Conservation (phyloP, 2,329 filamentous ascomycete species). For the Penicillium sp. region DNA sequence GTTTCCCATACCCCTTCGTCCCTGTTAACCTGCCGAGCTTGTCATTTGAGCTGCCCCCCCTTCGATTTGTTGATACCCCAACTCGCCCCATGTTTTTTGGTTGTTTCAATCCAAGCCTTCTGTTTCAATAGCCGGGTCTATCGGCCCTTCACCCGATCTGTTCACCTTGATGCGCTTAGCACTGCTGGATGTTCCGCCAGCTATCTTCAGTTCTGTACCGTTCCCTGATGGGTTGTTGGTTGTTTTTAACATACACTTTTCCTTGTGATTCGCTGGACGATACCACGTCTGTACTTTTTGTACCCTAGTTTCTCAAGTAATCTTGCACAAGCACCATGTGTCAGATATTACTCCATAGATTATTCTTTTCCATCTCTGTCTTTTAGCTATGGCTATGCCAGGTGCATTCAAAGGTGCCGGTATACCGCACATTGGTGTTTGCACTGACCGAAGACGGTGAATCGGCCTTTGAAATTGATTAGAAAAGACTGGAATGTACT, state of each 20-base stretch:
- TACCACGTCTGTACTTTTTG: not conserved
- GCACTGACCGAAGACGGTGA: not conserved
- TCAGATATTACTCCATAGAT: not conserved
- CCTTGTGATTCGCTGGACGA: not conserved
- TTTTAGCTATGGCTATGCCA: not conserved
- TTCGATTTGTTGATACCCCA: constrained; percentile 26
- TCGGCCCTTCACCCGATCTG: not conserved
- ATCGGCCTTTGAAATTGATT: not conserved
- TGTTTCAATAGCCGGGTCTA: constrained; percentile 12
- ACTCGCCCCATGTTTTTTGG: constrained; percentile 17
- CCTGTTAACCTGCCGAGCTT: constrained; percentile 7
- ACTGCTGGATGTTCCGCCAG: not conserved
- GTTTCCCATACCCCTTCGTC: constrained; percentile 5
- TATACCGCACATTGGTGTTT: not conserved
- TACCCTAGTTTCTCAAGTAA: not conserved
- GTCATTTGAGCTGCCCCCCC: constrained; percentile 4
- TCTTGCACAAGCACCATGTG: not conserved
- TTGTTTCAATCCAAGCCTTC: constrained; percentile 11
- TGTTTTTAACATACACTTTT: not conserved
- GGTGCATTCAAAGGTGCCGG: not conserved
- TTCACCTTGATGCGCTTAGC: not conserved
- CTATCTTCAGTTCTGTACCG: not conserved
- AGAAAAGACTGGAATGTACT: not conserved
- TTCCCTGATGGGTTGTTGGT: not conserved
- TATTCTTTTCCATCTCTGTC: not conserved